phyloP scores from a whole-genome alignment of 163 green algal genomes.

The Scenedesmus sp. region DNA sequence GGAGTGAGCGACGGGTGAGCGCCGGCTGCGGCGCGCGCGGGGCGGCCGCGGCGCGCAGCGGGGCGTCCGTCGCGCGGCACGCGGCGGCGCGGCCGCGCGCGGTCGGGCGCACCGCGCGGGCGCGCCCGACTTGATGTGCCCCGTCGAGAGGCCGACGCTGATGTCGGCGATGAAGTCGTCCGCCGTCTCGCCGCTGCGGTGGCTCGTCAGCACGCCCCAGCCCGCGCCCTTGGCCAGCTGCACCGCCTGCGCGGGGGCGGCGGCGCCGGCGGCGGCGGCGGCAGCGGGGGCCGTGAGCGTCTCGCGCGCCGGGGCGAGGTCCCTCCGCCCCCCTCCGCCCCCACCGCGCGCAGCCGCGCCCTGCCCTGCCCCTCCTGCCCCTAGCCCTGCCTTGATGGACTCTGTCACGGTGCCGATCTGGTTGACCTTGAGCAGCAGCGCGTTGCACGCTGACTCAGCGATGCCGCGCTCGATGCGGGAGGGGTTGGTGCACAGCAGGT shows the following conservation, averaged over 20 bases:
- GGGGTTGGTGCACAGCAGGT: conserved; percentile 98
- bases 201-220: conserved; percentile 96
- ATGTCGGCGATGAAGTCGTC: conserved; percentile 99
- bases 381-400: conserved; percentile 91
- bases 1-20: background rate
- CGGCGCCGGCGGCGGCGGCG: no score
- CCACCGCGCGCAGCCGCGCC: no score
- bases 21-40: background rate
- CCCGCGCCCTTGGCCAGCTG: conserved; percentile 95
- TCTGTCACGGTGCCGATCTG: conserved; percentile 94
- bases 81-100: background rate
- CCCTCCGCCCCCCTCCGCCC: background rate
- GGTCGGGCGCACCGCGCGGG: conserved; percentile 37
- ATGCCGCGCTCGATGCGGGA: conserved; percentile 92
- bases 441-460: conserved; percentile 93
- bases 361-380: background rate
- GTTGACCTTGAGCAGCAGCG: conserved; percentile 96
- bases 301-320: background rate
- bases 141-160: conserved; percentile 93
- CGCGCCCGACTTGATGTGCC: conserved; percentile 99
- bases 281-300: no score
- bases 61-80: no score
- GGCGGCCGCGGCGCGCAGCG: background rate
- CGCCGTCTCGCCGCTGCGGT: conserved; percentile 70
- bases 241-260: conserved; percentile 60